Base-by-base conservation (phyloP, 305 asterid species). In the Andrographis paniculata region DNA sequence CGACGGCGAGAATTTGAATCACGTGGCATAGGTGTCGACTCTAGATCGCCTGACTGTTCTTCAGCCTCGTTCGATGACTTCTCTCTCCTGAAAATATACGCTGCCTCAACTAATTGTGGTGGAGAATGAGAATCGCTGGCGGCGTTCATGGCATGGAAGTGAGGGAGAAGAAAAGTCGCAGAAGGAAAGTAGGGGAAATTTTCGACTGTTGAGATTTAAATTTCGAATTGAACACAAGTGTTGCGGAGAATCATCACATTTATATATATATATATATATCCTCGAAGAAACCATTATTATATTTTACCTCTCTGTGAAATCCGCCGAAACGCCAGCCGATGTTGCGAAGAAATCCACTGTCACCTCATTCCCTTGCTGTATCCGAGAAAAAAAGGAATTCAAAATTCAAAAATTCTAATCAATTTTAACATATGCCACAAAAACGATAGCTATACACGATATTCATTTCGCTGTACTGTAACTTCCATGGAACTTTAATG, bases 21-120 rank as follows among this genome's bases (percentile, higher is more conserved):
- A 11, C 41, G 56, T 8, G 65, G 67, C 55, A 31, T 48, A 15
- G 59, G 52, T 24, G 62, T 37, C 13, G 79, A 58, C 55, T 69
- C 75, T 67, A 59, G 60, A 13, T 67, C 67, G 52, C 50, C 69
- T 14, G 65, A 31, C 58, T 70, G 71, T 15, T 48, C 54, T 38
- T 45, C 62, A 35, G 52, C 61, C 52, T 76, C 65, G 40, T 59
- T 33, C 43, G 62, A 53, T 45, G 71, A 67, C 16, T 52, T 56
- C 45, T 56, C 75, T 40, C 59, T 56, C 63, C 79, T 72, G 71
- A 30, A 36, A 47, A 43, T 42, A 19, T 42, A 50, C 35, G 45
- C 9, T 45, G 21, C 10, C 14, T 20, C 17, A 37, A 18, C 28
- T 11, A 31, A 14, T 30, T 20, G 12, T 10, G 43, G 56, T 11